These are phyloP conservation scores for Lotus japonicus DNA, from an alignment of 306 rosid genomes.

Conservation along the genomic window DNA sequence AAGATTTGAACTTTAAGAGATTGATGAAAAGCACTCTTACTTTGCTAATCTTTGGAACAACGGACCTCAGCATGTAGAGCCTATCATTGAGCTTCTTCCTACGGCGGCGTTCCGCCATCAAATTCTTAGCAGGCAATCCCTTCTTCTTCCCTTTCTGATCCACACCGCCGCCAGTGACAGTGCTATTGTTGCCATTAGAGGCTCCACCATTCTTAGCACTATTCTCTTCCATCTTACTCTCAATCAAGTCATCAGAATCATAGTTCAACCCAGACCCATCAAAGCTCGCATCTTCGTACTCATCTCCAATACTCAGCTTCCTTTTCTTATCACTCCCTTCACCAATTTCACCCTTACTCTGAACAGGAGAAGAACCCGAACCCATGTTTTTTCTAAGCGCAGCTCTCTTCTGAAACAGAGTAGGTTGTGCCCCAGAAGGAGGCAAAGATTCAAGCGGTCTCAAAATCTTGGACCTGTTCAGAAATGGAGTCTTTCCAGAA, in stretches of 20 bases:
- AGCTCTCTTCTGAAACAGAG: conserved; percentile 83
- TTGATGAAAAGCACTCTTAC: conserved; percentile 30
- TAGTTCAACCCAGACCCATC: conserved; percentile 71
- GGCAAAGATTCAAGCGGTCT: conserved; percentile 68
- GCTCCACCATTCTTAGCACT: conserved; percentile 44
- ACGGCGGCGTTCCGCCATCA: conserved; percentile 97
- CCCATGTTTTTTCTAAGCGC: conserved; percentile 57
- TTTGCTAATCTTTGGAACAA: conserved; percentile 96
- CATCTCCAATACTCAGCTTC: conserved; percentile 37
- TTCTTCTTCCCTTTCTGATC: conserved; percentile 87
- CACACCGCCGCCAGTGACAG: conserved; percentile 38
- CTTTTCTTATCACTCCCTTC: conserved; percentile 42
- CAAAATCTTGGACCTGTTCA: conserved; percentile 52
- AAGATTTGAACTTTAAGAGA: background rate
- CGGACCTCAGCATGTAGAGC: conserved; percentile 93
- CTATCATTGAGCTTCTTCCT: conserved; percentile 97
- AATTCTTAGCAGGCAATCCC: conserved; percentile 90
- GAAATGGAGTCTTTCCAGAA: conserved; percentile 37
- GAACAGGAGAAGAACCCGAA: background rate
- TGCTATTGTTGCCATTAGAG: conserved; percentile 50
- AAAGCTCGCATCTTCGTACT: conserved; percentile 50
- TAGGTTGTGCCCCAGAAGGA: conserved; percentile 62
- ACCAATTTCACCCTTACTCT: conserved; percentile 17
- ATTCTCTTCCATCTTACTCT: conserved; percentile 45
- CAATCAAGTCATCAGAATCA: conserved; percentile 75